These are phyloP conservation scores for Aspergillus wentii DNA, from an alignment of 495 filamentous ascomycete species.

Conservation along the genomic window DNA sequence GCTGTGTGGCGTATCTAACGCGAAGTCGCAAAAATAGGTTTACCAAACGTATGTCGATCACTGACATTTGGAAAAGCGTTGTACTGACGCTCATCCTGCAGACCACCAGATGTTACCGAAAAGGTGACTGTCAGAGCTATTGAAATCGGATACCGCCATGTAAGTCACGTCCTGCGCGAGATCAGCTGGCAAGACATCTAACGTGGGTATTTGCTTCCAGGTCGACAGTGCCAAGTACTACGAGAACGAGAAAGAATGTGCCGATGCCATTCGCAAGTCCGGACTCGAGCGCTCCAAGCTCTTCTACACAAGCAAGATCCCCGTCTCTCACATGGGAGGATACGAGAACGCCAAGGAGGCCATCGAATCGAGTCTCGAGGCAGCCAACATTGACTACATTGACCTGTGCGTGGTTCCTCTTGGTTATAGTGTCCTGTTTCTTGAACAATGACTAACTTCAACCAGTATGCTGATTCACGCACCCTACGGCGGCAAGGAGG, in stretches of 20 bases:
- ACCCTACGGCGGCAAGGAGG: conserved; percentile 49
- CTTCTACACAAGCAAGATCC: conserved; percentile 57
- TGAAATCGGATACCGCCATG: conserved; percentile 67
- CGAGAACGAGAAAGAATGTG: conserved; percentile 48
- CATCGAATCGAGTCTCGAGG: conserved; percentile 42
- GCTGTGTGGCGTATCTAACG: not conserved
- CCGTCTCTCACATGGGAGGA: conserved; percentile 33
- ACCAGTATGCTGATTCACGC: conserved; percentile 49
- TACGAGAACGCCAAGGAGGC: conserved; percentile 48
- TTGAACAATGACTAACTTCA: conserved; percentile 1
- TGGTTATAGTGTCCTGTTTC: not conserved
- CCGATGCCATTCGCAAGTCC: conserved; percentile 39
- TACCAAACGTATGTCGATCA: conserved; percentile 60
- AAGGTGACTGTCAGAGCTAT: conserved; percentile 58
- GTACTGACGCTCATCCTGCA: conserved; percentile 15
- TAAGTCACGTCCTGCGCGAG: conserved; percentile 19
- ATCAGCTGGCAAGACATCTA: not conserved
- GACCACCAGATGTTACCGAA: conserved; percentile 51
- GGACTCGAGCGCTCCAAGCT: conserved; percentile 41
- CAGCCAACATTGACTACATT: conserved; percentile 48
- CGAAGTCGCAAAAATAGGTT: conserved; percentile 40
- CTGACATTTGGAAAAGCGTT: not conserved
- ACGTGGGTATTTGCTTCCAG: conserved; percentile 16
- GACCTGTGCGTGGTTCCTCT: conserved; percentile 35
- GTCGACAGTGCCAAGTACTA: conserved; percentile 52